Conservation (phyloP, 2,329 filamentous ascomycete species). For the Ceratocystis cubensis region DNA sequence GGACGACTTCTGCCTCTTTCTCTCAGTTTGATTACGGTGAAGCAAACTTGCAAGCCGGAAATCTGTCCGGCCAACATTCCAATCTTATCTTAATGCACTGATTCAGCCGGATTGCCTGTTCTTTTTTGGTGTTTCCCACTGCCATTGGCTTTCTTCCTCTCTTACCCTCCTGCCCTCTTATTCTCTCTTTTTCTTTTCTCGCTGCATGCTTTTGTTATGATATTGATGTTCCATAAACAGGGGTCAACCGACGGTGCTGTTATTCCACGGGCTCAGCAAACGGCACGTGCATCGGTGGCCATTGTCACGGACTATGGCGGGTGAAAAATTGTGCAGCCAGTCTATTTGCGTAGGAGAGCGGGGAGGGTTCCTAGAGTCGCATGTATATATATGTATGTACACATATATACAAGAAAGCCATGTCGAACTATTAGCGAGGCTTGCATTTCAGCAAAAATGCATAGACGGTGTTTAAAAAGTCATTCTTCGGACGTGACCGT, state of each 20-base stretch:
- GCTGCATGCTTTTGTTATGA: not conserved
- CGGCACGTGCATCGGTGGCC: conserved; percentile 9
- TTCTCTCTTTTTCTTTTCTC: not conserved
- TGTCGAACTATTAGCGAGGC: too few species aligned
- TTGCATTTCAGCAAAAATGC: too few species aligned
- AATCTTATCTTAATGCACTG: too few species aligned
- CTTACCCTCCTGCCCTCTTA: too few species aligned
- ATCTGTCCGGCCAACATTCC: too few species aligned
- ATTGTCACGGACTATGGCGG: conserved; percentile 2
- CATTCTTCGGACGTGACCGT: not conserved
- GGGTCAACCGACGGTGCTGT: not conserved
- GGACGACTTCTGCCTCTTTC: too few species aligned
- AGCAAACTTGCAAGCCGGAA: too few species aligned
- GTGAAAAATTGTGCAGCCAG: conserved; percentile 8
- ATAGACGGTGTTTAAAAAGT: too few species aligned
- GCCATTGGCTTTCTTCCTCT: too few species aligned
- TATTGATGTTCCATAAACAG: not conserved
- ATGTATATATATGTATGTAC: not conserved
- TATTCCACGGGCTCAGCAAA: not conserved
- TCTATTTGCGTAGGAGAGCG: not conserved
- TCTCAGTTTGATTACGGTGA: too few species aligned
- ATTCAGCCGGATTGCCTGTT: too few species aligned
- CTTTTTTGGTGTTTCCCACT: too few species aligned
- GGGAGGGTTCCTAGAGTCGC: not conserved
- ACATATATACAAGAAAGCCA: not conserved